Percentiles rank a stretch among this genome's conserved stretches.
These are phyloP conservation scores for Boletus sp. DNA, from an alignment of 1,284 basidiomycete species.

Conservation along the genomic window DNA sequence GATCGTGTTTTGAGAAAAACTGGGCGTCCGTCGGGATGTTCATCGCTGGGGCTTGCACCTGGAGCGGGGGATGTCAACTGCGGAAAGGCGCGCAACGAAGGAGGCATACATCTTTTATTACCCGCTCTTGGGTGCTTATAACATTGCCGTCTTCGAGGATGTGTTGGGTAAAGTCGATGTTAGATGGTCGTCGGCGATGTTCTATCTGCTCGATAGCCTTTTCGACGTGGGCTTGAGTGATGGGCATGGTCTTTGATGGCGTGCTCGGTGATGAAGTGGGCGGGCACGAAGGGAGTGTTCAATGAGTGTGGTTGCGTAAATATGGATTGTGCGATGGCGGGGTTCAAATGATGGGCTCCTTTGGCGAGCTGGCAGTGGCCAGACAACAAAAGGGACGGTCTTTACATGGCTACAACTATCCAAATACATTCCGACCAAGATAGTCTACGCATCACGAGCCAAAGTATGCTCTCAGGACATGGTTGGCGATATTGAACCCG, in stretches of 20 bases:
- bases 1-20: slow-evolving; percentile 84
- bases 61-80: slow-evolving; percentile 10
- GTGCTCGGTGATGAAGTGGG: slow-evolving; percentile 7
- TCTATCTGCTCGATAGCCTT: slow-evolving; percentile 73
- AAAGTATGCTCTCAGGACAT: slow-evolving; percentile 77
- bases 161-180: slow-evolving; percentile 87
- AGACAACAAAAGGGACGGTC: not conserved
- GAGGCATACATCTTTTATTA: slow-evolving; percentile 71
- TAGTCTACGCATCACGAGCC: slow-evolving; percentile 38
- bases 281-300: slow-evolving; percentile 4
- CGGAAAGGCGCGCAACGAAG: slow-evolving; percentile 2
- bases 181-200: slow-evolving; percentile 56
- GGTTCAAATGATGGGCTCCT: slow-evolving; percentile 27
- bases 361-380: slow-evolving; percentile 10
- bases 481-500: slow-evolving; percentile 84
- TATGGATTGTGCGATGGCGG: slow-evolving; percentile 20
- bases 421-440: not conserved
- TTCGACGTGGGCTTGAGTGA: slow-evolving; percentile 54
- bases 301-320: slow-evolving; percentile 12
- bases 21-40: slow-evolving; percentile 87
- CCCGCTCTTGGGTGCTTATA: slow-evolving; percentile 83
- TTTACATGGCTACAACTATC: slow-evolving; percentile 13
- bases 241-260: slow-evolving; percentile 35
- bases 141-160: slow-evolving; percentile 83
- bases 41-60: slow-evolving; percentile 97